phyloP scores from a whole-genome alignment of 176 grass and related monocot genomes.

The Rhynchospora tenuis region DNA sequence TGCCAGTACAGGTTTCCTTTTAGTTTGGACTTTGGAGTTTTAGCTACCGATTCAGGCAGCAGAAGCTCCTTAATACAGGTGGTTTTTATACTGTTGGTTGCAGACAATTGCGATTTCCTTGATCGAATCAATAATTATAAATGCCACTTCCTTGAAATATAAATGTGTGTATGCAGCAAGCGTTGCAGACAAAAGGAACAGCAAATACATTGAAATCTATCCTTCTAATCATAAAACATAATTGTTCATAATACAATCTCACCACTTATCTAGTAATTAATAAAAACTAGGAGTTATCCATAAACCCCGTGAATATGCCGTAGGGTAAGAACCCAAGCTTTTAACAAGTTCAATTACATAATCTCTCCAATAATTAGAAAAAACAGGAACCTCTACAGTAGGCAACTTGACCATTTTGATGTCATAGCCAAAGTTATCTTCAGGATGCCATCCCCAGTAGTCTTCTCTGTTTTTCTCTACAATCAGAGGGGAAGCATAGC shows the following conservation, averaged over 20 bases:
- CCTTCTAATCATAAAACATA: neutral
- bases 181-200: neutral
- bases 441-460: neutral
- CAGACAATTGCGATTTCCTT: neutral
- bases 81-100: neutral
- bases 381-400: neutral
- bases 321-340: slow-evolving; percentile 1
- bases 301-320: neutral
- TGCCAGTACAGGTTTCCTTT: neutral
- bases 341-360: neutral
- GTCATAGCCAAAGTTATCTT: slow-evolving; percentile 11
- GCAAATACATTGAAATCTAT: neutral
- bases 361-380: slow-evolving; percentile 1
- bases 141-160: neutral
- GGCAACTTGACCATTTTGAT: slow-evolving; percentile 18
- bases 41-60: neutral
- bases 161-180: neutral
- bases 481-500: neutral
- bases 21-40: too few species aligned
- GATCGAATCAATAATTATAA: neutral
- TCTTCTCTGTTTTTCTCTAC: neutral
- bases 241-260: neutral
- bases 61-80: neutral
- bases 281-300: slow-evolving; percentile 17
- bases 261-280: neutral